These are phyloP conservation scores for Penicillium sp. DNA, from an alignment of 2,329 filamentous ascomycete genomes.

Conservation along the genomic window DNA sequence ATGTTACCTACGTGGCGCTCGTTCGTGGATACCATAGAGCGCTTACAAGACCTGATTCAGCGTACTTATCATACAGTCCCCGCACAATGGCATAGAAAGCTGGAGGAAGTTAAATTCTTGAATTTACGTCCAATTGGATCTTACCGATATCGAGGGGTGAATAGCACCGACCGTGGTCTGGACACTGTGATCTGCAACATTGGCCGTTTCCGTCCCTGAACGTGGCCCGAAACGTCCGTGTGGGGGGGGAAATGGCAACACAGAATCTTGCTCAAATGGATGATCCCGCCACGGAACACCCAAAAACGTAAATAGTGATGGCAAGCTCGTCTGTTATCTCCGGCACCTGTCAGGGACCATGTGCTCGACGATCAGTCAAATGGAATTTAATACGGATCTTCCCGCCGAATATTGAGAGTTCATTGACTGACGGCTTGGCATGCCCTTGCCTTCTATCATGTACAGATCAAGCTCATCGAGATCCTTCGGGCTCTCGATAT, in stretches of 20 bases:
- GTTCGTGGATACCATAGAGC: not conserved
- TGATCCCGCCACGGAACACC: not conserved
- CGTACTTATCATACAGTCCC: not conserved
- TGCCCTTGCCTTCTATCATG: conserved; percentile 5
- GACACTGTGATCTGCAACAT: not conserved
- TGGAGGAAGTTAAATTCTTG: not conserved
- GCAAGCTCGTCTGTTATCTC: not conserved
- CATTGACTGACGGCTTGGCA: not conserved
- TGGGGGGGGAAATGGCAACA: not conserved
- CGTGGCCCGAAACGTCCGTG: conserved; percentile 6
- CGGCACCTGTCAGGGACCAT: conserved; percentile 6
- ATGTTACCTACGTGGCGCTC: not conserved
- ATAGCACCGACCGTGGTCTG: not conserved
- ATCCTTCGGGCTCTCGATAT: not conserved
- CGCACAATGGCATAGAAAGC: conserved; percentile 1
- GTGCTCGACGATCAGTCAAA: not conserved
- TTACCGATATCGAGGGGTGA: not conserved
- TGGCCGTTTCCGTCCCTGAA: conserved; percentile 7
- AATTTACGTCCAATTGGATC: not conserved
- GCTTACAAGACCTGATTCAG: not conserved
- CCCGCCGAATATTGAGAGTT: not conserved
- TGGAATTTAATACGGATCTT: not conserved
- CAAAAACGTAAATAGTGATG: not conserved
- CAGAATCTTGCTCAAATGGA: not conserved
- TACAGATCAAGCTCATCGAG: conserved; percentile 1